Base-by-base conservation (phyloP, 257 asterid species). In the Nemophila menziesii region DNA sequence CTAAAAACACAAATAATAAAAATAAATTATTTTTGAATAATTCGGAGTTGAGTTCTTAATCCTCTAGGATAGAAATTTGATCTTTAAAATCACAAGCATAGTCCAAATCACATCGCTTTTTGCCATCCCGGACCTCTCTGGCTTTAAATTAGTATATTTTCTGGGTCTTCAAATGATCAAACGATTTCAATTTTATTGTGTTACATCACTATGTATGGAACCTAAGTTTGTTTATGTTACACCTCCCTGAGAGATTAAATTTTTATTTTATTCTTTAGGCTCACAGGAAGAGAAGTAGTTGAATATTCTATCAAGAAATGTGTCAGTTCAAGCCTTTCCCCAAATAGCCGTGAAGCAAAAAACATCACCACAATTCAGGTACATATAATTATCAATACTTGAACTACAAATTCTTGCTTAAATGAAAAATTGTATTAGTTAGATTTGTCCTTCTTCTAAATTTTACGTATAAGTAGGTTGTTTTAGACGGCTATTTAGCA, bases 401-500 rank as follows among this genome's bases (percentile, higher is more conserved):
- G 36, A 29, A 29, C 36, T 29, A 7, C 12, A 29, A 29, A 29
- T 13, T 29, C 33, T 24, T 24, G 33, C 4, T 24, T 24, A 24
- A 24, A 9, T 24, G 33, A 4, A 24, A 39, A 5, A 14, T 20
- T 20, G 34, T 20, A 34, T 37, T 14, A 39, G 6, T 4, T 39
- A n/a, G 5, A 8, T 39, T 39, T n/a, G 20, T 40, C n/a, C n/a
- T 11, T 34, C 44, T 23, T 14, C 22, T 9, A 10, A 14, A 22
- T 12, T 11, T 19, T 37, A 22, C 60, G 37, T 57, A 52, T 16
- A 40, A 39, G 51, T 68, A 89, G 98, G 85, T 80, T 58, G 90
- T 80, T 57, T 5, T 89, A 46, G 98, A 89, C 63, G 98, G 98
- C 49, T 89, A 68, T 58, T 89, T 93, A n/a, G 90, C 98, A 9